These are phyloP conservation scores for Pisolithus marmoratus DNA, from an alignment of 768 basidiomycete genomes.

Conservation along the genomic window DNA sequence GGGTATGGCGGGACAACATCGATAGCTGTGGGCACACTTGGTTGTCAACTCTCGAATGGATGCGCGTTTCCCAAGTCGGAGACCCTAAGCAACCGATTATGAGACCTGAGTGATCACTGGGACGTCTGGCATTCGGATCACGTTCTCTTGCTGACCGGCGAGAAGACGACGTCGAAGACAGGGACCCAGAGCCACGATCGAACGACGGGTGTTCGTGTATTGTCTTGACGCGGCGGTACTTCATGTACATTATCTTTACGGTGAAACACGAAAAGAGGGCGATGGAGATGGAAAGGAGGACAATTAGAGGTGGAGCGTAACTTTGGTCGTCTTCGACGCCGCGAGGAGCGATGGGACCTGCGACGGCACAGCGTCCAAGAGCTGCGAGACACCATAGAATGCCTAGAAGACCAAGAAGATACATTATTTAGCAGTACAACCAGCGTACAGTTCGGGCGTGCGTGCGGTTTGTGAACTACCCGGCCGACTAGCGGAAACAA, in stretches of 20 bases:
- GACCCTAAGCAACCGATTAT: slow-evolving; percentile 27
- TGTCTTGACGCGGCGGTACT: slow-evolving; percentile 21
- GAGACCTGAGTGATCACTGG: slow-evolving; percentile 12
- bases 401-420: background rate
- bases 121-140: too few species aligned
- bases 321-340: background rate
- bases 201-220: slow-evolving; percentile 12
- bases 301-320: slow-evolving; percentile 9
- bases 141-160: background rate
- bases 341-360: slow-evolving; percentile 2
- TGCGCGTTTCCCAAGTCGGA: slow-evolving; percentile 24
- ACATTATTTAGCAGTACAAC: background rate
- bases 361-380: background rate
- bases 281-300: slow-evolving; percentile 12
- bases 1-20: slow-evolving; percentile 6
- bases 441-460: background rate
- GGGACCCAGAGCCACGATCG: slow-evolving; percentile 1
- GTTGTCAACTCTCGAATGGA: slow-evolving; percentile 10
- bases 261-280: slow-evolving; percentile 12
- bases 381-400: background rate
- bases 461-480: too few species aligned
- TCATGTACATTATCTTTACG: slow-evolving; percentile 24
- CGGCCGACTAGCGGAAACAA: too few species aligned
- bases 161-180: background rate
- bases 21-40: slow-evolving; percentile 4